Percentiles rank a stretch among this genome's conserved stretches.
Conservation (phyloP, 2,329 filamentous ascomycete species). For the Aspergillus japonicus region DNA sequence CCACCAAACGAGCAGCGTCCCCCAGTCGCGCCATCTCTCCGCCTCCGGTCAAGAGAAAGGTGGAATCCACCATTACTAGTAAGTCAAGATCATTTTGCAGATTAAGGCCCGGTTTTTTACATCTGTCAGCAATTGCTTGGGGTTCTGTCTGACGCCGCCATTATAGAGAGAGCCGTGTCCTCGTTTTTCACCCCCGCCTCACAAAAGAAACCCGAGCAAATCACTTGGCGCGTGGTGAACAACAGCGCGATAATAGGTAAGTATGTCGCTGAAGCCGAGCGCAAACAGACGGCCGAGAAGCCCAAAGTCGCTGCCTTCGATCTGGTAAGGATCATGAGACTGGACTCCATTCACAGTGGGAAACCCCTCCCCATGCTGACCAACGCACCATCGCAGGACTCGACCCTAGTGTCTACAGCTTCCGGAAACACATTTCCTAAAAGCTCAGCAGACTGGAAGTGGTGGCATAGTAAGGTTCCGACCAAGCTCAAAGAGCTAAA, state of each 20-base stretch:
- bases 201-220: slow-evolving; percentile 75
- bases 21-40: slow-evolving; percentile 53
- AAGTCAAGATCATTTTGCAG: slow-evolving; percentile 14
- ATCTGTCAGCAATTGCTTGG: neutral
- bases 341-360: too few species aligned
- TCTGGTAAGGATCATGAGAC: slow-evolving; percentile 32
- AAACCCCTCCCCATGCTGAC: neutral
- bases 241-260: slow-evolving; percentile 74
- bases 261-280: slow-evolving; percentile 52
- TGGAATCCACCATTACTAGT: slow-evolving; percentile 57
- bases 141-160: neutral
- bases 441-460: slow-evolving; percentile 81
- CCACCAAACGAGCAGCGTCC: slow-evolving; percentile 38
- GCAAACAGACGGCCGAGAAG: slow-evolving; percentile 17
- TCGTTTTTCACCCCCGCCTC: slow-evolving; percentile 87
- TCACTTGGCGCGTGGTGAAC: slow-evolving; percentile 66
- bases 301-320: slow-evolving; percentile 48
- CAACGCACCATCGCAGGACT: slow-evolving; percentile 59
- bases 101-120: neutral
- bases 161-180: slow-evolving; percentile 57
- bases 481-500: slow-evolving; percentile 65
- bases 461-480: slow-evolving; percentile 79
- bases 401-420: slow-evolving; percentile 75
- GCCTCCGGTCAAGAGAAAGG: slow-evolving; percentile 56
- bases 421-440: slow-evolving; percentile 78